phyloP scores from a whole-genome alignment of 2,329 filamentous ascomycete genomes.

The Cercospora berteroae region DNA sequence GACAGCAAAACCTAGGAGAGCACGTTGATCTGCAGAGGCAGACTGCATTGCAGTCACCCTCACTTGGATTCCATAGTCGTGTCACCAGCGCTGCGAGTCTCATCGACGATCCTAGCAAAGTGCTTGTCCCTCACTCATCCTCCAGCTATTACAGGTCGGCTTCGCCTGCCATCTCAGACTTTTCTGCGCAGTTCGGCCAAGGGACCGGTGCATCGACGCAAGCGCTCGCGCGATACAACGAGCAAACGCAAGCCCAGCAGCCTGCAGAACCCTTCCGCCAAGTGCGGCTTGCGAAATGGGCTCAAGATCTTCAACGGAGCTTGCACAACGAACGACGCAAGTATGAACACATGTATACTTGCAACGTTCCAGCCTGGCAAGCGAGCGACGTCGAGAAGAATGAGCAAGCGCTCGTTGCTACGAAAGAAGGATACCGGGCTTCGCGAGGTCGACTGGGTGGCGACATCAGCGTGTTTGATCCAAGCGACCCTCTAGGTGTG shows the following conservation, averaged over 20 bases:
- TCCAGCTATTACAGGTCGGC: constrained; percentile 38
- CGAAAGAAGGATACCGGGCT: constrained; percentile 34
- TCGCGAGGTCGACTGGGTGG: constrained; percentile 36
- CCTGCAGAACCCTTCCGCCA: constrained; percentile 61
- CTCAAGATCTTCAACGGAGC: constrained; percentile 73
- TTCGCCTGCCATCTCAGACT: constrained; percentile 32
- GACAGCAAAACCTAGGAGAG: constrained; percentile 40
- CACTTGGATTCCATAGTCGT: constrained; percentile 25
- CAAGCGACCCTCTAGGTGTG: constrained; percentile 76
- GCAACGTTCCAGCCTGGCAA: constrained; percentile 61
- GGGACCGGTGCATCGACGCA: constrained; percentile 39
- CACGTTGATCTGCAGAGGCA: constrained; percentile 32
- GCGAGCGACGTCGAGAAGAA: constrained; percentile 47
- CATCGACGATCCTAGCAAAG: constrained; percentile 33
- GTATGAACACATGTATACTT: constrained; percentile 62
- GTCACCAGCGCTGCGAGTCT: constrained; percentile 31
- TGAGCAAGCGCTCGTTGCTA: constrained; percentile 25
- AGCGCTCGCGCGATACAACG: constrained; percentile 53
- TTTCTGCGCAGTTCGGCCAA: constrained; percentile 18
- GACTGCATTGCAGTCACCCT: constrained; percentile 24
- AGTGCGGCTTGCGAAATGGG: constrained; percentile 78
- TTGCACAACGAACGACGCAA: constrained; percentile 69
- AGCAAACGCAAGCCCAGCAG: constrained; percentile 47
- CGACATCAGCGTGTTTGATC: constrained; percentile 44
- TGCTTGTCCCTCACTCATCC: constrained; percentile 33